phyloP scores from a whole-genome alignment of 768 basidiomycete genomes.

The Agrocybe praecox region DNA sequence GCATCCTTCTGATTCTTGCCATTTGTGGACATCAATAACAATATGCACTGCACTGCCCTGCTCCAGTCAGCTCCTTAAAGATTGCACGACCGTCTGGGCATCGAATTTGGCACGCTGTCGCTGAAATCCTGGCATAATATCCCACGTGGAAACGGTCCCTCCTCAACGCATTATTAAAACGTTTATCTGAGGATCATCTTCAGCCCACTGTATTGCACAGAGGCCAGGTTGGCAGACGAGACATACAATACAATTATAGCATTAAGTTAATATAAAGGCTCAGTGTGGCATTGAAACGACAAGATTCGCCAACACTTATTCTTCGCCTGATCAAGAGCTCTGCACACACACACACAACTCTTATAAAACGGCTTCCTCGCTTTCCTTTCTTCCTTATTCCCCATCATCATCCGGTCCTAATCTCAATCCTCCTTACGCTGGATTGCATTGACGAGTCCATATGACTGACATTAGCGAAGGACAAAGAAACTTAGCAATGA shows the following conservation, averaged over 20 bases:
- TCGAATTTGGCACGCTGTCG: background rate
- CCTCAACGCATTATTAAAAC: background rate
- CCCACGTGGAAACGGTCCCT: background rate
- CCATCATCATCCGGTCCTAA: background rate
- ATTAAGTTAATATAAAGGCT: background rate
- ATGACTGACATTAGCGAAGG: constrained; percentile 7
- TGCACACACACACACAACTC: background rate
- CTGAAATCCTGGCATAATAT: background rate
- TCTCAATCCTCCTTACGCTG: background rate
- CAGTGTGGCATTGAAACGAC: background rate
- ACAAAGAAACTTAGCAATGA: background rate
- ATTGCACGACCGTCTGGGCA: background rate
- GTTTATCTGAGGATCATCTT: background rate
- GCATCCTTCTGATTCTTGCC: constrained; percentile 14
- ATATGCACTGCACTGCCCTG: constrained; percentile 15
- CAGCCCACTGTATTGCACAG: background rate
- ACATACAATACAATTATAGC: background rate
- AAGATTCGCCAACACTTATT: background rate
- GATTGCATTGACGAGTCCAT: background rate
- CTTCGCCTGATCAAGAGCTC: background rate
- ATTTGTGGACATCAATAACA: constrained; percentile 3
- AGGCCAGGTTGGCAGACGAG: background rate
- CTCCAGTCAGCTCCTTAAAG: background rate
- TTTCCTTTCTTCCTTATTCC: background rate
- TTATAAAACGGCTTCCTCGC: background rate